Evolutionary conservation across 1,284 basidiomycete species (phyloP), one percentile per base, ranked within the genome.

Genomic region (Puccinia polysora): DNA sequence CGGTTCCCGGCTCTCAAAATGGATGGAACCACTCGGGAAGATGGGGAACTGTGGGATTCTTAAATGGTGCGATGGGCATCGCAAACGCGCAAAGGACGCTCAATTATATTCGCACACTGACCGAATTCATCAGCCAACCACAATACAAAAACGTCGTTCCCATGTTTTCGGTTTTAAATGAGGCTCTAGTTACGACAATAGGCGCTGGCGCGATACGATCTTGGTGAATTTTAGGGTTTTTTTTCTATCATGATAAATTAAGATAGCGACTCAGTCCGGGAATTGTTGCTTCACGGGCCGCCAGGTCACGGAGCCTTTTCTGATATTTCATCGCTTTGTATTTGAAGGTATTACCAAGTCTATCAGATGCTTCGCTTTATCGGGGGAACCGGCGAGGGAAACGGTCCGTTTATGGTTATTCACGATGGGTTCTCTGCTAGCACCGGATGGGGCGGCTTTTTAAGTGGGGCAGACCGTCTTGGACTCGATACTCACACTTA

Each of bases 321-420:
- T n/a, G n/a, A n/a, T n/a, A n/a, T 73, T 38, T 73, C 75, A 68
- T 58, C 10, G 63, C 75, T 15, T 62, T 75, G 28, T 43, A 52
- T 65, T 74, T 62, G 73, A 76, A 86, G 85, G 76, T 89, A 90
- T 80, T 79, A 87, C 58, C 84, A 91, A 81, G 88, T 89, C 1
- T 93, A 96, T 82, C 82, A 87, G 58, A 82, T 86, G 63, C 84
- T 96, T 64, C 89, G 93, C 36, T 82, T 78, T 20, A 89, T 90
- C 69, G 87, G 88, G 40, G 92, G 92, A 23, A 82, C 82, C 12
- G 91, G 92, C 5, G 81, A 83, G 74, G 89, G 89, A 69, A 89
- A 91, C 1, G 92, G 93, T 0, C 87, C 91, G 4, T 86, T 85
- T 76, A 83, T 96, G 40, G 86, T 87, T 15, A 83, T 89, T 75